phyloP scores from a whole-genome alignment of 1,139 yeast genomes.

The Suhomyces maxii region DNA sequence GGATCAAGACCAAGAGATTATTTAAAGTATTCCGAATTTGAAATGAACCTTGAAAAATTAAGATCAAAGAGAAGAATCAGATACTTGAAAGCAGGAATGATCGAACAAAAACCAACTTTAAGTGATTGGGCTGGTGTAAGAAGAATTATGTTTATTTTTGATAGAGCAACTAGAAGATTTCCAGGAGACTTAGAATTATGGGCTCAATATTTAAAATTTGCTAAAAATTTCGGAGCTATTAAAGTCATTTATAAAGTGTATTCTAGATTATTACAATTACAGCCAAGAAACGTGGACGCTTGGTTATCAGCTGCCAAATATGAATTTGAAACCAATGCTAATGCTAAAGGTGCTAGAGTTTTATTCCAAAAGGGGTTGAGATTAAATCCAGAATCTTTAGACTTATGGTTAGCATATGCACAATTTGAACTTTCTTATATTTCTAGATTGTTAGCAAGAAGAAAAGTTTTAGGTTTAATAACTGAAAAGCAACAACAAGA shows the following conservation, averaged over 20 bases:
- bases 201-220: slow-evolving; percentile 73
- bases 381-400: slow-evolving; percentile 71
- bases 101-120: slow-evolving; percentile 57
- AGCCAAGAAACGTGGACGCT: slow-evolving; percentile 86
- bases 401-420: slow-evolving; percentile 82
- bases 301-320: slow-evolving; percentile 97
- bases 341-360: slow-evolving; percentile 85
- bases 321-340: slow-evolving; percentile 85
- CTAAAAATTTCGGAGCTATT: slow-evolving; percentile 72
- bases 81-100: slow-evolving; percentile 51
- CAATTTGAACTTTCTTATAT: slow-evolving; percentile 86
- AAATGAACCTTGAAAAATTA: slow-evolving; percentile 73
- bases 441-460: slow-evolving; percentile 77
- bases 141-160: slow-evolving; percentile 79
- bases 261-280: slow-evolving; percentile 75
- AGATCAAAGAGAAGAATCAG: slow-evolving; percentile 72
- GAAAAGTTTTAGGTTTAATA: slow-evolving; percentile 76
- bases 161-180: slow-evolving; percentile 77
- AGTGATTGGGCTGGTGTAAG: slow-evolving; percentile 89
- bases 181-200: slow-evolving; percentile 79
- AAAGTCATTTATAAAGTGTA: slow-evolving; percentile 81
- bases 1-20: slow-evolving; percentile 81
- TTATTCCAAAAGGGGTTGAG: slow-evolving; percentile 83
- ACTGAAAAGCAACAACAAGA: slow-evolving; percentile 70
- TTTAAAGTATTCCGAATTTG: slow-evolving; percentile 77